A percentile compares a stretch with the other conserved stretches of the same genome.
These are phyloP conservation scores for Tylopilus rubrobrunneus DNA, from an alignment of 768 basidiomycete species.

Conservation along the genomic window DNA sequence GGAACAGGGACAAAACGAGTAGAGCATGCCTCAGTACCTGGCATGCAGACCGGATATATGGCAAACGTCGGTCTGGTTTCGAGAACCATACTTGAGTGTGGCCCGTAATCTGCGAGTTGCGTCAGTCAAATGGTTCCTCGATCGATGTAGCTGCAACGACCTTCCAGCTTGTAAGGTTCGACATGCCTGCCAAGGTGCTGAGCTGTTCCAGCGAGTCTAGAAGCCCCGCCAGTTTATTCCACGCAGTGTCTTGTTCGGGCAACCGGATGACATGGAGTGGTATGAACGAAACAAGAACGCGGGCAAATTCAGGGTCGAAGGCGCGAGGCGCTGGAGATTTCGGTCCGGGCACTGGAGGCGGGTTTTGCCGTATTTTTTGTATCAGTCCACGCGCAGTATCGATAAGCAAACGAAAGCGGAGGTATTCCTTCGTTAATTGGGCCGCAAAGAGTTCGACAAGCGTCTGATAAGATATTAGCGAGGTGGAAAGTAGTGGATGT, in stretches of 20 bases:
- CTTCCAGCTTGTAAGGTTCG: conserved; percentile 59
- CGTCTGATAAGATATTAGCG: conserved; percentile 18
- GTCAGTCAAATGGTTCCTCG: neutral
- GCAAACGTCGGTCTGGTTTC: conserved; percentile 36
- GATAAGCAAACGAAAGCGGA: conserved; percentile 16
- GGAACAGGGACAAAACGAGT: neutral
- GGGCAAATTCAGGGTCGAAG: conserved; percentile 65
- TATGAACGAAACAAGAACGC: conserved; percentile 62
- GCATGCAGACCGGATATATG: conserved; percentile 61
- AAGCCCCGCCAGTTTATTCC: conserved; percentile 45
- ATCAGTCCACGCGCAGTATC: conserved; percentile 15
- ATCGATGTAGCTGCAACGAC: conserved; percentile 29
- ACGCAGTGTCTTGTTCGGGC: conserved; percentile 47
- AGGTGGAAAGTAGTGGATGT: neutral
- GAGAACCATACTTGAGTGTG: conserved; percentile 47
- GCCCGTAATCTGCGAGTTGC: conserved; percentile 41
- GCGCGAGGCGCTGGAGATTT: conserved; percentile 49
- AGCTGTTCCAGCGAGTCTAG: conserved; percentile 58
- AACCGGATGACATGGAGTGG: conserved; percentile 61
- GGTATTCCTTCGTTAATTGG: conserved; percentile 26
- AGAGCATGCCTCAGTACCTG: conserved; percentile 43
- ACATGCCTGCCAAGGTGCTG: conserved; percentile 39
- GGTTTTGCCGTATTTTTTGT: conserved; percentile 18
- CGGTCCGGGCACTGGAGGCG: conserved; percentile 34
- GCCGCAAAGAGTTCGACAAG: conserved; percentile 25